A percentile compares a stretch with the other conserved stretches of the same genome.
phyloP scores from a whole-genome alignment of 495 filamentous ascomycete genomes.

The Tuber calosporum region DNA sequence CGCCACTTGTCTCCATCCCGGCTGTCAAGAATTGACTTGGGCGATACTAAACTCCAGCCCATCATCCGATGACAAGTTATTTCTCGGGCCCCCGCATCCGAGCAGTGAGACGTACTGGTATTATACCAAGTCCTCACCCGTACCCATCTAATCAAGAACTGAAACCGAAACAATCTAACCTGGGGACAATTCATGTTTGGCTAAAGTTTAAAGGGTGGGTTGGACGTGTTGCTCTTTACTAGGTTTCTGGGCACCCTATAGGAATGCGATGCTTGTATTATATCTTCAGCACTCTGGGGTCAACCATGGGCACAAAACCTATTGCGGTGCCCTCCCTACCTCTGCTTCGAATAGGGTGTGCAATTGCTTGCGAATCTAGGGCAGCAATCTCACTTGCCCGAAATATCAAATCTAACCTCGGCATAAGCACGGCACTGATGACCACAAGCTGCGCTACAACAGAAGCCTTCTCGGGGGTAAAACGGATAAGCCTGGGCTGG shows the following conservation, averaged over 20 bases:
- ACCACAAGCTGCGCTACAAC: neutral
- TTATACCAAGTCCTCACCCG: neutral
- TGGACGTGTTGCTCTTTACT: neutral
- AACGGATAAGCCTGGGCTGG: neutral
- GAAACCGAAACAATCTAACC: neutral
- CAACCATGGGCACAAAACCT: neutral
- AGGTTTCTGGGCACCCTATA: neutral
- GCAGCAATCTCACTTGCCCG: neutral
- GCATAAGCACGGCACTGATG: neutral
- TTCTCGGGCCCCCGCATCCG: neutral
- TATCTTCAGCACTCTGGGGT: neutral
- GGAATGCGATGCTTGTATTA: neutral
- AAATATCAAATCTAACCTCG: neutral
- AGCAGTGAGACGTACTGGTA: neutral
- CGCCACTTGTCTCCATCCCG: neutral
- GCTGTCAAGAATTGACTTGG: neutral
- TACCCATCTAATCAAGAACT: neutral
- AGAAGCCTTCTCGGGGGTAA: neutral
- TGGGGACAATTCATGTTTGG: too few species aligned
- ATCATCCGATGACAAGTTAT: too few species aligned
- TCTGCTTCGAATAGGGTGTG: too few species aligned
- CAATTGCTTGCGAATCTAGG: neutral
- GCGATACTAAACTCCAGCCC: too few species aligned
- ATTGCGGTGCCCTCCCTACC: neutral
- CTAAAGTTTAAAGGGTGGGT: neutral